Evolutionary conservation across 148 eudicot species (phyloP).

Genomic region (Chenopodium album): DNA sequence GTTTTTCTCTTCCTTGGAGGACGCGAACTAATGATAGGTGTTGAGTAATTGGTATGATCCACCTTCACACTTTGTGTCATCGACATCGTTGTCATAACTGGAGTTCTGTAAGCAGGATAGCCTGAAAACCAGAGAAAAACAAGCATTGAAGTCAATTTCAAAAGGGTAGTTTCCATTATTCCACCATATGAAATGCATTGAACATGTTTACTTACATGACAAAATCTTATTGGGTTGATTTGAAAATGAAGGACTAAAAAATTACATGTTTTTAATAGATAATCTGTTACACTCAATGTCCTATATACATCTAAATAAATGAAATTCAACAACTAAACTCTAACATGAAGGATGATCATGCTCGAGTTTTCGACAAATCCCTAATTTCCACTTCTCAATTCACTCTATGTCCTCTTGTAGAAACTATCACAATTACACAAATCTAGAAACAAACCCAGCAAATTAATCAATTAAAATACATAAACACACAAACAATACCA

Average conservation of each 20-base stretch:
- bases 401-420: background rate
- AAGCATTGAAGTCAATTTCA: background rate
- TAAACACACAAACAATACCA: background rate
- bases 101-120: constrained; percentile 37
- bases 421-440: background rate
- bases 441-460: too few relatives aligned
- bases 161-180: background rate
- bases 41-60: constrained; percentile 37
- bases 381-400: background rate
- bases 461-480: background rate
- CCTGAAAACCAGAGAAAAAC: constrained; percentile 34
- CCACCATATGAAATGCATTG: background rate
- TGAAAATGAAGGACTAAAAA: too few relatives aligned
- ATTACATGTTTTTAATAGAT: background rate
- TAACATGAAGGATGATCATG: background rate
- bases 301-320: background rate
- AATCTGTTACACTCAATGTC: background rate
- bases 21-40: constrained; percentile 37
- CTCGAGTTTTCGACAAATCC: background rate
- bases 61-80: constrained; percentile 31
- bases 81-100: constrained; percentile 44
- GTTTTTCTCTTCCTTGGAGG: constrained; percentile 56
- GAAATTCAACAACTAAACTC: background rate
- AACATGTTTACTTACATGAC: background rate
- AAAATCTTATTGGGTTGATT: background rate